Percentiles rank a stretch among this genome's conserved stretches.
These are phyloP conservation scores for Sonneratia alba DNA, from an alignment of 345 rosid species.

Conservation along the genomic window DNA sequence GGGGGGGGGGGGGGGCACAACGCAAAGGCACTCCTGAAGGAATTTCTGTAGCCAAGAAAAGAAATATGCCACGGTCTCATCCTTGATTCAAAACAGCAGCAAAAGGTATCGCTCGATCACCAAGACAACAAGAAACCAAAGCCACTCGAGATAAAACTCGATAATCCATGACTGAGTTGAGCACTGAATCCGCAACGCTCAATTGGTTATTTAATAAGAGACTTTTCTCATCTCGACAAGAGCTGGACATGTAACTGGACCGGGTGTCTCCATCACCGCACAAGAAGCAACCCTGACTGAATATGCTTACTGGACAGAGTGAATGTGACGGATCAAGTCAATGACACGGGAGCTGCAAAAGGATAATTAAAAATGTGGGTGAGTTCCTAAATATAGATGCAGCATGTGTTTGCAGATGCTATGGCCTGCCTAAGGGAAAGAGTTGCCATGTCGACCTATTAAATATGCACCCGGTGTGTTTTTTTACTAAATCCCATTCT, in stretches of 20 bases:
- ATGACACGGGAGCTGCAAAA: conserved; percentile 36
- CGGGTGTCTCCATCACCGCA: background rate
- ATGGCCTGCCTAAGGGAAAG: background rate
- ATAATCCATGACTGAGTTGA: background rate
- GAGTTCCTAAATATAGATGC: background rate
- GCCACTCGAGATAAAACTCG: background rate
- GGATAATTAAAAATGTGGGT: background rate
- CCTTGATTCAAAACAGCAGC: background rate
- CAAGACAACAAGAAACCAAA: background rate
- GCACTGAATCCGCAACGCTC: background rate
- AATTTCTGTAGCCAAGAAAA: no score
- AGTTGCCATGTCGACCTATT: background rate
- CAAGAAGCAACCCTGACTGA: background rate
- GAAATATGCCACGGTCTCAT: background rate
- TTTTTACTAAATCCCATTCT: no score
- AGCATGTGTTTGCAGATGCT: background rate
- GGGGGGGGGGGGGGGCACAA: no score
- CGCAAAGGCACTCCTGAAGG: no score
- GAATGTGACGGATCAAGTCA: conserved; percentile 52
- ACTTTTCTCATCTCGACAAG: background rate
- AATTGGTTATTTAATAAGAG: background rate
- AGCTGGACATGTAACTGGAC: background rate
- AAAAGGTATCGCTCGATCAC: background rate
- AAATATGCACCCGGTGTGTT: background rate
- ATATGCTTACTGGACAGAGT: conserved; percentile 5